Conservation (phyloP, 768 basidiomycete species). For the Hortiboletus campestris region DNA sequence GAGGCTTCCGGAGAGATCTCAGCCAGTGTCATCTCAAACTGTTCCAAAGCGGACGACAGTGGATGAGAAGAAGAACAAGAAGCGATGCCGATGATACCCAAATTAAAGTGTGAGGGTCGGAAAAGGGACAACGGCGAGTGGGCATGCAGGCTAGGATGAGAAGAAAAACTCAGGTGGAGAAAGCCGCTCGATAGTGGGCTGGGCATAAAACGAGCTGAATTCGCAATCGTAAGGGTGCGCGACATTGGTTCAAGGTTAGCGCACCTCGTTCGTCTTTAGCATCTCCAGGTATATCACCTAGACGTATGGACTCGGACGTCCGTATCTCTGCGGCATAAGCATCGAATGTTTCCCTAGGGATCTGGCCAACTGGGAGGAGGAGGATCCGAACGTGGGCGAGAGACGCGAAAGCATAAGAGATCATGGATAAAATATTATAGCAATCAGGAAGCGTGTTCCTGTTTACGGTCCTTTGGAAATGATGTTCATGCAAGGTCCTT, state of each 20-base stretch:
- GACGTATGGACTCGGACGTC: constrained; percentile 66
- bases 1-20: constrained; percentile 66
- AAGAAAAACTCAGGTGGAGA: constrained; percentile 76
- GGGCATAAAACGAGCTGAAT: constrained; percentile 78
- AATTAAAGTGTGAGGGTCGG: constrained; percentile 75
- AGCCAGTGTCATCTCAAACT: constrained; percentile 63
- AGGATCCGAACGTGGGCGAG: constrained; percentile 85
- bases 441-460: not conserved
- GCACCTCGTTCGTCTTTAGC: constrained; percentile 73
- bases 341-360: constrained; percentile 67
- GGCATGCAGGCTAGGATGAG: constrained; percentile 69
- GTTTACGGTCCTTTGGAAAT: not conserved
- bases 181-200: constrained; percentile 70
- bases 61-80: constrained; percentile 58
- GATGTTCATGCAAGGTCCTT: constrained; percentile 1
- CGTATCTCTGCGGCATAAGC: constrained; percentile 72
- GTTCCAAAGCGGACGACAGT: constrained; percentile 50
- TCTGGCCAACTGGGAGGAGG: constrained; percentile 80
- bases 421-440: constrained; percentile 45
- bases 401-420: constrained; percentile 70
- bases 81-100: constrained; percentile 88
- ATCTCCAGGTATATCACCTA: constrained; percentile 82
- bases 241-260: constrained; percentile 14
- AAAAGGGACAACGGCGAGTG: constrained; percentile 70
- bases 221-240: not conserved